Base-by-base conservation (phyloP, 2,329 filamentous ascomycete species). In the Hymenoscyphus scutula region DNA sequence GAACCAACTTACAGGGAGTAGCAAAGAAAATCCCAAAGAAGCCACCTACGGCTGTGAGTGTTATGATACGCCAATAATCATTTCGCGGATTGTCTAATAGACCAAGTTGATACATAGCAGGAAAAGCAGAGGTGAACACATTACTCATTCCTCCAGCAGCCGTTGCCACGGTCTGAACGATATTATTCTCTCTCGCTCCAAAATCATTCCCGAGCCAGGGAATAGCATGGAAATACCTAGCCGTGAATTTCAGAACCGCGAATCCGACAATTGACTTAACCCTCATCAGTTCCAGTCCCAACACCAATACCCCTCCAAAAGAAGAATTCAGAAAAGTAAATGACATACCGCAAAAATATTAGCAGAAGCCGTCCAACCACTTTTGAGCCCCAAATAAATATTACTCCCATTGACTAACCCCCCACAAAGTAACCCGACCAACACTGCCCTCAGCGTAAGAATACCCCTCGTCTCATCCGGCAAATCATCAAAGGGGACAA, bases 331-430 rank as follows among this genome's bases (percentile, higher is more conserved):
- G n/a, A n/a, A 41, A 41, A 37, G 15, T 3, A 10, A n/a, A 38
- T 27, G 27, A 57, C 55, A 17, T 81, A 19, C 80, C 79, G 62
- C 82, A 80, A 73, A 82, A 77, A 56, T 77, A 77, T 3, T 80
- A 77, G 0, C 76, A 74, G 59, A 82, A 81, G 55, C 55, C 1
- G 79, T 82, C 71, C 80, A 82, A 27, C 81, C 81, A 23, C 80
- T 82, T 70, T 82, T 82, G 63, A 83, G 75, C 61, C 84, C 84
- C 29, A 87, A 79, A 67, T 87, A 87, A 51, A 87, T 77, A 70
- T 87, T 87, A 62, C 83, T 86, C 10, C 84, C 83, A 68, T 85
- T 86, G 67, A 87, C 83, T 8, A 87, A 77, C 17, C 81, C 83
- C 55, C 85, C 85, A 32, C 85, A 80, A 51, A 82, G 69, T 60